phyloP scores from a whole-genome alignment of 352 stramenopile genomes.

The Globisporangium paroecandrum region DNA sequence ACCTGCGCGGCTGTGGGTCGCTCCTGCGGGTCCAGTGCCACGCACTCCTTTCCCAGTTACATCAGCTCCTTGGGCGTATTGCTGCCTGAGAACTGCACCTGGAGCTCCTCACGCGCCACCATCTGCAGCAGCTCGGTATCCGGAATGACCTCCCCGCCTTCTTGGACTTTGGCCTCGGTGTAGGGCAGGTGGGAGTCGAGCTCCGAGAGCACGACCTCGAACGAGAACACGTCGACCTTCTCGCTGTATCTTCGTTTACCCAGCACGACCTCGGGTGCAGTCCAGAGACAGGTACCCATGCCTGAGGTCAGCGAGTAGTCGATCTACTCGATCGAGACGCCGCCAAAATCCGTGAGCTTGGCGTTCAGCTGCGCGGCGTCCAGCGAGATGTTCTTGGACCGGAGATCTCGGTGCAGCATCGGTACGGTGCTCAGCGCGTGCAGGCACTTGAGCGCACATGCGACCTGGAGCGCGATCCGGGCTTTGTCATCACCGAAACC shows the following conservation, averaged over 20 bases:
- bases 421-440: slow-evolving; percentile 32
- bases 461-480: slow-evolving; percentile 39
- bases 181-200: slow-evolving; percentile 48
- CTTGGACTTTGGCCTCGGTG: slow-evolving; percentile 7
- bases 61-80: slow-evolving; percentile 21
- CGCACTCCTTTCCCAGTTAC: slow-evolving; percentile 30
- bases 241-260: slow-evolving; percentile 35
- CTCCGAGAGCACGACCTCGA: slow-evolving; percentile 47
- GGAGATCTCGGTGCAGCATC: slow-evolving; percentile 49
- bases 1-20: slow-evolving; percentile 32
- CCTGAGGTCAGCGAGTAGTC: slow-evolving; percentile 43
- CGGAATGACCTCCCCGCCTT: slow-evolving; percentile 2
- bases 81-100: slow-evolving; percentile 35
- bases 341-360: slow-evolving; percentile 61
- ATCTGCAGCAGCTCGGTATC: slow-evolving; percentile 42
- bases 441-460: slow-evolving; percentile 39
- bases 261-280: slow-evolving; percentile 53
- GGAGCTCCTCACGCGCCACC: slow-evolving; percentile 27
- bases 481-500: slow-evolving; percentile 52
- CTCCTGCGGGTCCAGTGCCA: slow-evolving; percentile 29
- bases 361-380: slow-evolving; percentile 23
- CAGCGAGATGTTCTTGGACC: slow-evolving; percentile 51
- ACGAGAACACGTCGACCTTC: slow-evolving; percentile 49
- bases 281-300: slow-evolving; percentile 52
- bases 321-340: slow-evolving; percentile 33